These are phyloP conservation scores for Phytophthora pistaciae DNA, from an alignment of 352 stramenopile species.

Conservation along the genomic window DNA sequence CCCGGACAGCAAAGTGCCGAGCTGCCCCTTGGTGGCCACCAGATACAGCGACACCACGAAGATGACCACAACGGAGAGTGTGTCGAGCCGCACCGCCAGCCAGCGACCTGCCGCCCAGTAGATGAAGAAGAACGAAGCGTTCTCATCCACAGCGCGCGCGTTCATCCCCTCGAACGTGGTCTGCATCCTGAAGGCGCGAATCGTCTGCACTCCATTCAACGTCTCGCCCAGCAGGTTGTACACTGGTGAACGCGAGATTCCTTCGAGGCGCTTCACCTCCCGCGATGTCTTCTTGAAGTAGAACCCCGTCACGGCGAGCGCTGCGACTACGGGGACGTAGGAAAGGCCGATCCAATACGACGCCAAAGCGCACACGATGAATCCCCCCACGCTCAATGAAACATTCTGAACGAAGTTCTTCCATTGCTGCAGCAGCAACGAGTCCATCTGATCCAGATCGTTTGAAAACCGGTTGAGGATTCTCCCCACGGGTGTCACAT, in stretches of 20 bases:
- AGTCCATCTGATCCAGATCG: slow-evolving; percentile 70
- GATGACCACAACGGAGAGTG: slow-evolving; percentile 86
- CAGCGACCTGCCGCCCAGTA: slow-evolving; percentile 79
- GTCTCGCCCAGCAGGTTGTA: slow-evolving; percentile 95
- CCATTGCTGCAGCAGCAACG: slow-evolving; percentile 48
- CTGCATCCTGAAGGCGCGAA: slow-evolving; percentile 59
- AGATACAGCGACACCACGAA: slow-evolving; percentile 88
- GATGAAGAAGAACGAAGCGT: slow-evolving; percentile 53
- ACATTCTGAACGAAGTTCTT: slow-evolving; percentile 41
- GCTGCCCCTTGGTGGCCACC: slow-evolving; percentile 61
- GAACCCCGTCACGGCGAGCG: slow-evolving; percentile 66
- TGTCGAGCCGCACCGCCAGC: slow-evolving; percentile 93
- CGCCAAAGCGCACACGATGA: slow-evolving; percentile 49
- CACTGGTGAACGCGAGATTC: slow-evolving; percentile 89
- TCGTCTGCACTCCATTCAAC: slow-evolving; percentile 92
- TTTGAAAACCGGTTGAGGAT: slow-evolving; percentile 67
- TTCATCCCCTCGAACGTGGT: slow-evolving; percentile 49
- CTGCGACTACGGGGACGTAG: slow-evolving; percentile 63
- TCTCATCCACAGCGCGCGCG: slow-evolving; percentile 46
- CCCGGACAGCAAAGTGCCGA: slow-evolving; percentile 35
- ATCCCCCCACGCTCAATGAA: slow-evolving; percentile 42
- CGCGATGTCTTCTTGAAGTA: slow-evolving; percentile 80
- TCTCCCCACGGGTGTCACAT: slow-evolving; percentile 58
- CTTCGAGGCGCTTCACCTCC: slow-evolving; percentile 95
- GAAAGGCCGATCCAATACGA: slow-evolving; percentile 53